Base-by-base conservation (phyloP, 139 green algal genomes). In the Pleodorina starrii region DNA sequence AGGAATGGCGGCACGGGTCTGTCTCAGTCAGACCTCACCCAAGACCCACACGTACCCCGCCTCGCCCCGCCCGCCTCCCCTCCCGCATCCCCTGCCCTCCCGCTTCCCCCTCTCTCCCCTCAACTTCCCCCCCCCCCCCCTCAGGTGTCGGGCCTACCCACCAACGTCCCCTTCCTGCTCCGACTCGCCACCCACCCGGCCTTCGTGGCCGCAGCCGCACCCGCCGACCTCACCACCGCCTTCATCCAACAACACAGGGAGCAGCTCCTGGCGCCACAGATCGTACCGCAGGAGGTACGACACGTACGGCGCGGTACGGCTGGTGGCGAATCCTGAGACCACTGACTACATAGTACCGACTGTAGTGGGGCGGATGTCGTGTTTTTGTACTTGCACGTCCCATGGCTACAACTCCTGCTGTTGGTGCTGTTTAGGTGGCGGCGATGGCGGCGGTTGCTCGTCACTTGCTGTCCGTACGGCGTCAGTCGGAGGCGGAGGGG, bases 101-200 rank as follows among this genome's bases (percentile, higher is more conserved):
- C n/a, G n/a, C 7, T 66, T 66, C 54, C 21, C 54, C 27, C 43
- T 36, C 59, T 9, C 50, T 10, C 48, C 0, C 32, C 36, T 27
- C 10, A 10, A 5, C 57, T 9, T 7, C 38, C 48, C 63, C 40
- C 17, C 38, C 23, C 46, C 83, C 25, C 19, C 46, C 1, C 40
- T 17, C 89, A 97, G 93, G 95, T 97, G 1, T 88, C 91, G 19
- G 96, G 96, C 23, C 90, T 98, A 69, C 92, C 95, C 42, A 98
- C 95, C 38, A 98, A 98, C 88, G 59, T 96, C 10, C 88, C 77
- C 25, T 98, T 97, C 91, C 85, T 98, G 71, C 82, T 91, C 60
- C 91, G 94, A 51, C 89, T 97, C 27, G 87, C 91, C 2, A 85
- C 75, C 5, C 95, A 98, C 85, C 90, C 91, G 14, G 90, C 90